Conservation (phyloP, 805 yeast genomes). For the Wickerhamiella alocasiicola region DNA sequence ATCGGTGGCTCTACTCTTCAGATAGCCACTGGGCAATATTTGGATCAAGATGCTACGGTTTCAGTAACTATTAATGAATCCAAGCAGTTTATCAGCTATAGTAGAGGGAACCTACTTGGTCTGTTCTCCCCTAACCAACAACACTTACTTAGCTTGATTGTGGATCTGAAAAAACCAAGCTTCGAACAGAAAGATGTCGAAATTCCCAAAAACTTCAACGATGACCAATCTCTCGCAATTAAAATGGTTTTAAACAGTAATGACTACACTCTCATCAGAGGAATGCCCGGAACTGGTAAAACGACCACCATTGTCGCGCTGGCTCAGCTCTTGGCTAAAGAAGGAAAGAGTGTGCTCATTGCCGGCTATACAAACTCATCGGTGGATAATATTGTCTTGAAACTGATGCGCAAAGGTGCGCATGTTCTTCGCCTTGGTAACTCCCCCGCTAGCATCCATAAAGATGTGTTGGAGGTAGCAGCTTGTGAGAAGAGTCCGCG, state of each 20-base stretch:
- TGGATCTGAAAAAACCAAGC: constrained; percentile 40
- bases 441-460: constrained; percentile 41
- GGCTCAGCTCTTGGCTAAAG: constrained; percentile 45
- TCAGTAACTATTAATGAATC: constrained; percentile 74
- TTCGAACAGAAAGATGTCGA: constrained; percentile 22
- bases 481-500: constrained; percentile 27
- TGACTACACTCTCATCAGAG: constrained; percentile 72
- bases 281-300: constrained; percentile 98
- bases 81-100: constrained; percentile 60
- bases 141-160: constrained; percentile 34
- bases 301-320: constrained; percentile 79
- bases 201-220: constrained; percentile 36
- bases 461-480: constrained; percentile 43
- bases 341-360: constrained; percentile 56
- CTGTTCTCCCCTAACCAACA: constrained; percentile 38
- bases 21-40: constrained; percentile 42
- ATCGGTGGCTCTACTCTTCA: constrained; percentile 32
- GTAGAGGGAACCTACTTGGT: constrained; percentile 63
- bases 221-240: constrained; percentile 62
- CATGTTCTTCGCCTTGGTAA: constrained; percentile 60
- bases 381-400: constrained; percentile 79
- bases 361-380: constrained; percentile 93
- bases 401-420: constrained; percentile 39
- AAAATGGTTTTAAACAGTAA: constrained; percentile 47
- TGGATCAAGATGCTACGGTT: constrained; percentile 32